Percentiles rank a stretch among this genome's conserved stretches.
phyloP scores from a whole-genome alignment of 495 filamentous ascomycete species.

The Podospora anserina region DNA sequence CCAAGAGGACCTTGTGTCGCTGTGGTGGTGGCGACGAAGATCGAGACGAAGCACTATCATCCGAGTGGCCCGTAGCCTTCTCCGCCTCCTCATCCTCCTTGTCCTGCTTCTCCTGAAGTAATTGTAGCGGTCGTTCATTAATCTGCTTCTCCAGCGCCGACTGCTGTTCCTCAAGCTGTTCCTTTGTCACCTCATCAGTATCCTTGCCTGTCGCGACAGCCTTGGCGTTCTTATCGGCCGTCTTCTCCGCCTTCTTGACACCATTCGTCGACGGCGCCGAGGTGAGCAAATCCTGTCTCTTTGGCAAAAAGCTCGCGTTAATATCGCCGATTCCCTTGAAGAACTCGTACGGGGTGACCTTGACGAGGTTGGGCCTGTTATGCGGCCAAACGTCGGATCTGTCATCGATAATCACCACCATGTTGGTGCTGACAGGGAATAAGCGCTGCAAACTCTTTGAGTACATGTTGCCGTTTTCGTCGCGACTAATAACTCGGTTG shows the following conservation, averaged over 20 bases:
- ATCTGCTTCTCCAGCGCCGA: constrained; percentile 85
- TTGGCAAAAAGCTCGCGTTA: constrained; percentile 95
- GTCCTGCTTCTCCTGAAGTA: constrained; percentile 85
- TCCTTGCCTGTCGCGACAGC: constrained; percentile 59
- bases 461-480: constrained; percentile 90
- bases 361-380: constrained; percentile 90
- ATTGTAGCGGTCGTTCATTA: constrained; percentile 77
- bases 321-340: constrained; percentile 98
- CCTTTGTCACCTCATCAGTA: constrained; percentile 64
- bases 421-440: constrained; percentile 96
- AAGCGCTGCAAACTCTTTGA: constrained; percentile 86
- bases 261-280: constrained; percentile 25
- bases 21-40: constrained; percentile 43
- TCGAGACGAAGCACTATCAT: constrained; percentile 31
- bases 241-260: constrained; percentile 20
- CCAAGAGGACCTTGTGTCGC: constrained; percentile 74
- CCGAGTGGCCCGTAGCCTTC: constrained; percentile 41
- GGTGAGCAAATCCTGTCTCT: constrained; percentile 68
- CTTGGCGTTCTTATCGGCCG: constrained; percentile 14
- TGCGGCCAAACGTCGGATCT: constrained; percentile 96
- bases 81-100: constrained; percentile 69
- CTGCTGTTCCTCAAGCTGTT: constrained; percentile 77
- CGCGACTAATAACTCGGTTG: constrained; percentile 89
- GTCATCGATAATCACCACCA: constrained; percentile 99
- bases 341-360: constrained; percentile 93